Base-by-base conservation (phyloP, 768 basidiomycete genomes). In the Pulveroboletus sp. region DNA sequence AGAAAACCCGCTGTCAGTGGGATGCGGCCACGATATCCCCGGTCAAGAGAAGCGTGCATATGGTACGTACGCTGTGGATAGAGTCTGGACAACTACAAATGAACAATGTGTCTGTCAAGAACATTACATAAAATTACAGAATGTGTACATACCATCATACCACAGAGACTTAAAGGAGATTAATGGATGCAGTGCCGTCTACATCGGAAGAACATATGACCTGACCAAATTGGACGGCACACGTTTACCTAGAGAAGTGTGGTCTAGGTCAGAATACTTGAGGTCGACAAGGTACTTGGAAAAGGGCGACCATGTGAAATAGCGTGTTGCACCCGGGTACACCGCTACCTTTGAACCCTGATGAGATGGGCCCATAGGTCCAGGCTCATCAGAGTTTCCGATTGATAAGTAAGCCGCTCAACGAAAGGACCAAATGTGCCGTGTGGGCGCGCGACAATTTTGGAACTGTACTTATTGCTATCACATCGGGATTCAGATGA, bases 401-500 rank as follows among this genome's bases (percentile, higher is more conserved):
- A 14, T 12, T n/a, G 31, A 27, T 33, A 37, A 50, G 37, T 32
- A n/a, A 32, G 33, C 29, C 1, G n/a, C 41, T 39, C 40, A 40
- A 19, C 29, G 34, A 21, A 47, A 31, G 14, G 13, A 41, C 25
- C 40, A 16, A 29, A 51, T 27, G 29, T 35, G 37, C 47, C 38
- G 24, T 41, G n/a, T 13, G 45, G 6, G 29, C 35, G 10, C 34
- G 13, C 38, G 29, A 41, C 44, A 40, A 27, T 27, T 27, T 20
- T 38, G n/a, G 40, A 27, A 29, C 42, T 16, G 27, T 31, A n/a
- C n/a, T n/a, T n/a, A 14, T 25, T 39, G 53, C 58, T 63, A 42
- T 56, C 61, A 63, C 51, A 63, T 60, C 51, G 55, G 54, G 42
- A n/a, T n/a, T n/a, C n/a, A n/a, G n/a, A 29, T 38, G 39, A 47